Evolutionary conservation across 2,329 filamentous ascomycete species (phyloP), one percentile per base, ranked within the genome.

Genomic region (Immersiporthe knoxdaviesiana): DNA sequence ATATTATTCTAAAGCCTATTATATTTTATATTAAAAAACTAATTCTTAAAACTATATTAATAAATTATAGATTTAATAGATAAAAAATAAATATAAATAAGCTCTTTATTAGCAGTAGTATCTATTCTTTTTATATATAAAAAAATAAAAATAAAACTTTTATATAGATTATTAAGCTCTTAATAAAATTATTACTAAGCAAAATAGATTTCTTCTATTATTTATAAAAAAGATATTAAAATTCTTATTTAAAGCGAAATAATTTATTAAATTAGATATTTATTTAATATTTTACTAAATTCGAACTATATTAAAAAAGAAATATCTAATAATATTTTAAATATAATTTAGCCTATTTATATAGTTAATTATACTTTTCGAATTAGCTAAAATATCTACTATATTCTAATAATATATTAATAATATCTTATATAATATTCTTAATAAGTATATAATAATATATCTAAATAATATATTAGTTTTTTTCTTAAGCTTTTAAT

Each of bases 341-440:
- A 32, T 56, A 24, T 54, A 54, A 27, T n/a, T 54, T 54, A 24
- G 4, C 11, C 1, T n/a, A 27, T 54, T 24, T 27, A 27, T 27
- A 54, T 54, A 56, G n/a, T 3, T 56, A 56, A 18, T 56, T 6
- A 32, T 16, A 14, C 8, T 32, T 6, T 56, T 56, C 14, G 14
- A 12, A 4, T 56, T 41, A 56, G n/a, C n/a, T 30, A 16, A 32
- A 10, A 14, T 56, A 18, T n/a, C 39, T 35, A 16, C 4, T 18
- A 37, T 39, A 7, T 37, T 60, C 21, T 60, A 60, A 24, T 39
- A 60, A 37, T 35, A 60, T 56, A 56, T 56, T 32, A 56, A 56
- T 32, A 56, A 6, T 12, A 60, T 60, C 39, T 60, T 60, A 10
- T 21, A 5, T 2, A 44, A 44, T n/a, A 44, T 44, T 14, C 16